Evolutionary conservation across 1,284 basidiomycete genomes (phyloP), one percentile per base, ranked within the genome.

Genomic region (Cryptococcus sp.): DNA sequence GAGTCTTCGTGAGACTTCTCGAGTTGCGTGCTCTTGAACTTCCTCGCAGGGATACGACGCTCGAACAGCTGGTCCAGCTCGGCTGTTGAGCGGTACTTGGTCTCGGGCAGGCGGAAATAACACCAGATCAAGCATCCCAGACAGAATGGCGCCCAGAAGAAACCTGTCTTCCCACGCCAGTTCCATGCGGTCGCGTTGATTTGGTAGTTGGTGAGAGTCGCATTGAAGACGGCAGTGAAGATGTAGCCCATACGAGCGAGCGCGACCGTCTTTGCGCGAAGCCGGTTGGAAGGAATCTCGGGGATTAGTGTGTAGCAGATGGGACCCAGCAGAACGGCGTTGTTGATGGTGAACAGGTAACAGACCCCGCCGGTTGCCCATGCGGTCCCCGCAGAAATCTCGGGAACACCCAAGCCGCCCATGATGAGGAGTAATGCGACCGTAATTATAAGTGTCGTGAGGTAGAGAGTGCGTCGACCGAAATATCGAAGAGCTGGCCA

Each of bases 251-350:
- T 52, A 5, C 77, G 81, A 6, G 77, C 71, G 13, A 82, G 72
- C 2, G 77, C 80, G 65, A 82, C 76, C 5, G 81, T 77, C 72
- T 82, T 82, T 50, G 78, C 73, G 48, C 78, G 74, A 10, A 81
- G 73, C 20, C 79, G 75, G 6, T 76, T 78, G 22, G 78, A 75
- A 0, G 71, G 64, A 20, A 78, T 68, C 59, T 81, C 80, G n/a
- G 78, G 74, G 15, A 80, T 77, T 41, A 81, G 58, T 50, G 69
- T 65, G 63, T 77, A 80, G 57, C 70, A 65, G 50, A 72, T 60
- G n/a, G 67, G 66, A 13, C 61, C 54, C 27, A 65, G 54, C 57
- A 64, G 66, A 10, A 58, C 46, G 16, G 60, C 61, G 19, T 57
- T 60, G 53, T 61, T 35, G 42, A 45, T 22, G 2, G 42, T 45